A percentile compares a stretch with the other conserved stretches of the same genome.
phyloP scores from a whole-genome alignment of 139 green algal species.

The Chlorella sp. region DNA sequence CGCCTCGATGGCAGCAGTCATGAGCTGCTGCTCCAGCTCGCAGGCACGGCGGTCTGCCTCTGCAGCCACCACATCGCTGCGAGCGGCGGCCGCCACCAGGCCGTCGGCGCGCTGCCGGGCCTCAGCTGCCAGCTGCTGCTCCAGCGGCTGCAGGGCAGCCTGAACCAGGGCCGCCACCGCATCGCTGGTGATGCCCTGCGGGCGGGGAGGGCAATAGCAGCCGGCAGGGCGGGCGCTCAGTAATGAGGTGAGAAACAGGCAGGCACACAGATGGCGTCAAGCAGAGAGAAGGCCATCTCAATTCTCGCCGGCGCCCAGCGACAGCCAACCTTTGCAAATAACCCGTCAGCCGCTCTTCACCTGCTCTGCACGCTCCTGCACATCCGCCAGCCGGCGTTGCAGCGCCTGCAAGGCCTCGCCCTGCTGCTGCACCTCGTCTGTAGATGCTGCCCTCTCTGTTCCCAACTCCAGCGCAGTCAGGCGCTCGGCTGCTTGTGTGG shows the following conservation, averaged over 20 bases:
- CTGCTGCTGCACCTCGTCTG: neutral
- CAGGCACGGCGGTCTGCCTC: too few relatives aligned
- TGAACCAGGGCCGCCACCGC: neutral
- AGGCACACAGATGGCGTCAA: too few relatives aligned
- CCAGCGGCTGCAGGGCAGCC: constrained; percentile 1
- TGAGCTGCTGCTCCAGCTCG: neutral
- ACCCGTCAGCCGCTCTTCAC: neutral
- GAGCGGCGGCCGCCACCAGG: too few relatives aligned
- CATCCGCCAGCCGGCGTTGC: neutral
- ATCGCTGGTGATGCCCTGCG: constrained; percentile 7
- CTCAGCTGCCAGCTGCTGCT: neutral
- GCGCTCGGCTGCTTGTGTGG: neutral
- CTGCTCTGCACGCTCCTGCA: neutral
- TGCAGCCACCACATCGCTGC: too few relatives aligned
- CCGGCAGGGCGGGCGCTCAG: neutral
- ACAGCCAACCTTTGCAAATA: too few relatives aligned
- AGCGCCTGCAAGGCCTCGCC: neutral
- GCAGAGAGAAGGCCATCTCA: too few relatives aligned
- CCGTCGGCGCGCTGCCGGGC: neutral
- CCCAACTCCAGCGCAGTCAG: constrained; percentile 2
- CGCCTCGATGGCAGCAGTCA: neutral
- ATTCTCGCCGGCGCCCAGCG: too few relatives aligned
- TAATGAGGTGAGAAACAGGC: too few relatives aligned
- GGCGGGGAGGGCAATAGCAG: too few relatives aligned
- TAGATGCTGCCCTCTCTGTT: neutral